Percentiles rank a stretch among this genome's conserved stretches.
Evolutionary conservation across 1,284 basidiomycete genomes (phyloP).

Genomic region (Papiliotrema flavescens): DNA sequence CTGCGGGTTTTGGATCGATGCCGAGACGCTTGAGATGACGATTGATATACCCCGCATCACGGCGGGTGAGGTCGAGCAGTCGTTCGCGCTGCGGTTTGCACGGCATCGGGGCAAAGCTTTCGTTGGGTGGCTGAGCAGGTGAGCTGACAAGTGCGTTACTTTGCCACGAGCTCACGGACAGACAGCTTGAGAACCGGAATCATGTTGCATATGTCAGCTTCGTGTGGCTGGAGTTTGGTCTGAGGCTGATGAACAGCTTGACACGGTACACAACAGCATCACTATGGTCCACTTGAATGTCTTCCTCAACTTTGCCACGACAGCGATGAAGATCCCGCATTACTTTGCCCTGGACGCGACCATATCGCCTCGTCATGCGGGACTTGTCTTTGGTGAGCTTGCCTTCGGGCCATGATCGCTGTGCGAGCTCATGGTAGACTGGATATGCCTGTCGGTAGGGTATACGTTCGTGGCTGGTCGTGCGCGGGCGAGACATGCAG

Average conservation of each 20-base stretch:
- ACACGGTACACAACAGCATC: constrained; percentile 66
- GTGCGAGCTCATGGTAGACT: constrained; percentile 15
- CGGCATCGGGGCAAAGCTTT: constrained; percentile 34
- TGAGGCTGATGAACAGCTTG: constrained; percentile 51
- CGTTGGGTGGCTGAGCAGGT: constrained; percentile 42
- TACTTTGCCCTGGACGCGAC: constrained; percentile 58
- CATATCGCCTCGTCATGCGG: constrained; percentile 49
- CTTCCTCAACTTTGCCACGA: constrained; percentile 79
- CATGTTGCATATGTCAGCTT: constrained; percentile 42
- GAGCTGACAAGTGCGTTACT: neutral
- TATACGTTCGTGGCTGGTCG: constrained; percentile 42
- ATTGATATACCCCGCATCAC: constrained; percentile 68
- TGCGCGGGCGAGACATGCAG: constrained; percentile 34
- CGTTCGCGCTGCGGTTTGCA: constrained; percentile 39
- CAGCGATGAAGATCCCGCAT: constrained; percentile 81
- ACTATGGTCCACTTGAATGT: constrained; percentile 71
- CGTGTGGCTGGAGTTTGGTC: neutral
- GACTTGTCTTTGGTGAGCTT: constrained; percentile 58
- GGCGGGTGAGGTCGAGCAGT: constrained; percentile 49
- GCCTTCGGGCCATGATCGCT: neutral
- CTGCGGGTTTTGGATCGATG: constrained; percentile 80
- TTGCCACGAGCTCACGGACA: neutral
- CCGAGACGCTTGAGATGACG: constrained; percentile 67
- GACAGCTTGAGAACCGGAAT: constrained; percentile 49
- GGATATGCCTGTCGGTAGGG: constrained; percentile 25